Evolutionary conservation across 441 rosid genomes (phyloP).

Genomic region (Manihot esculenta): DNA sequence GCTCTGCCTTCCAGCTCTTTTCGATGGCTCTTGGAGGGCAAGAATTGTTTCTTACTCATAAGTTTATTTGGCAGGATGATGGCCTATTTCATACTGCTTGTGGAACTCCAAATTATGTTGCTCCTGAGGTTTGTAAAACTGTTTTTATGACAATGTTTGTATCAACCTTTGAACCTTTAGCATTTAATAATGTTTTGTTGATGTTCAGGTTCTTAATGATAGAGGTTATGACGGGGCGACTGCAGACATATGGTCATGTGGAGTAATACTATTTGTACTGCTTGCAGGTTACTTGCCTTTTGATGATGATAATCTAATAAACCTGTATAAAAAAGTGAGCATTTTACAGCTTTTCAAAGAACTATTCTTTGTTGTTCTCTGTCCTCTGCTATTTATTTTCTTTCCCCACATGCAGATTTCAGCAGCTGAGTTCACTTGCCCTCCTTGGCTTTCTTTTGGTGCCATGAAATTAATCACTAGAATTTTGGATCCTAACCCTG

Average conservation of each 20-base stretch:
- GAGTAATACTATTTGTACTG: slow-evolving; percentile 94
- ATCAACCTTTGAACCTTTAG: slow-evolving; percentile 9
- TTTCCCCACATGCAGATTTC: slow-evolving; percentile 56
- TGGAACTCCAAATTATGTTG: slow-evolving; percentile 97
- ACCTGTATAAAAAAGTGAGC: slow-evolving; percentile 92
- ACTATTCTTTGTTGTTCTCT: slow-evolving; percentile 14
- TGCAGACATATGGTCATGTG: slow-evolving; percentile 98
- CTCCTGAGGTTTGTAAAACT: slow-evolving; percentile 74
- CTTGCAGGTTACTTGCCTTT: slow-evolving; percentile 99
- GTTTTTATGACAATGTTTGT: slow-evolving; percentile 18
- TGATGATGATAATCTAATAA: slow-evolving; percentile 88
- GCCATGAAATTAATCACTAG: slow-evolving; percentile 80
- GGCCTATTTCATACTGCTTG: slow-evolving; percentile 95
- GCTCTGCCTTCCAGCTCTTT: slow-evolving; percentile 4
- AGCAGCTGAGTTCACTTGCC: slow-evolving; percentile 82
- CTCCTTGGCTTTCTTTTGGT: slow-evolving; percentile 86
- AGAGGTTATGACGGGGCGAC: slow-evolving; percentile 95
- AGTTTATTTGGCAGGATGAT: slow-evolving; percentile 60
- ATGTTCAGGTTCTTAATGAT: slow-evolving; percentile 83
- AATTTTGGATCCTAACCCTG: slow-evolving; percentile 89
- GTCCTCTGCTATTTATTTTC: slow-evolving; percentile 17
- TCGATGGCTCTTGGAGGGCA: slow-evolving; percentile 8
- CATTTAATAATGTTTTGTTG: slow-evolving; percentile 14
- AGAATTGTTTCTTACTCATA: slow-evolving; percentile 19
- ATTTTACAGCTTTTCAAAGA: slow-evolving; percentile 24